Percentiles rank a stretch among this genome's conserved stretches.
Conservation (phyloP, 75 land plant species). For the Gnetum montanum region DNA sequence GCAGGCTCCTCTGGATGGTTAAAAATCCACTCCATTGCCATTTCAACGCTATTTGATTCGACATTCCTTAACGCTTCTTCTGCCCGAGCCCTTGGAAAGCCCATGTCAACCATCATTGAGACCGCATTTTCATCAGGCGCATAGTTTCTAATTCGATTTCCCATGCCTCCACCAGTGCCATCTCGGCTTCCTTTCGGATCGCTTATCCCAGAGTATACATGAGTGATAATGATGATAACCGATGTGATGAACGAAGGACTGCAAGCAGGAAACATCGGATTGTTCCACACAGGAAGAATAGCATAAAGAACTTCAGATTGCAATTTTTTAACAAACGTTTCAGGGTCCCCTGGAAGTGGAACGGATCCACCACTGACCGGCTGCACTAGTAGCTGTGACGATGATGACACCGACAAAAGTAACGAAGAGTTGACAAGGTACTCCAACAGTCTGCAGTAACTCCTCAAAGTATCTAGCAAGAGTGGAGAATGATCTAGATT, state of each 20-base stretch:
- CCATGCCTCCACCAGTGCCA: conserved; percentile 23
- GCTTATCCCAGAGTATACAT: conserved; percentile 74
- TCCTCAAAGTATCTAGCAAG: conserved; percentile 73
- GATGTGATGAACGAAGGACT: conserved; percentile 54
- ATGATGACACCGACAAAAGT: conserved; percentile 51
- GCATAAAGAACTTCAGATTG: conserved; percentile 83
- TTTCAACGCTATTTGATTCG: conserved; percentile 83
- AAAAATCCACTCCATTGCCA: conserved; percentile 98
- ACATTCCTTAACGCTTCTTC: conserved; percentile 88
- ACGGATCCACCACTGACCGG: conserved; percentile 56
- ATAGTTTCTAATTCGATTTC: conserved; percentile 30
- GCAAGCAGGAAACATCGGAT: conserved; percentile 74
- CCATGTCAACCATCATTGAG: conserved; percentile 91
- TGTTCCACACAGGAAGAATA: conserved; percentile 91
- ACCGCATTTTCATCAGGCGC: conserved; percentile 88
- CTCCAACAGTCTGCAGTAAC: conserved; percentile 65
- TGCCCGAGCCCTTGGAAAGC: conserved; percentile 80
- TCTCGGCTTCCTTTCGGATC: conserved; percentile 41
- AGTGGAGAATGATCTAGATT: conserved; percentile 42
- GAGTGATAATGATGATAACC: conserved; percentile 55
- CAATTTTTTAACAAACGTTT: conserved; percentile 62
- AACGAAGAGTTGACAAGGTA: conserved; percentile 64
- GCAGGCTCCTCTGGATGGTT: conserved; percentile 79
- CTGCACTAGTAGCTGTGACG: conserved; percentile 78
- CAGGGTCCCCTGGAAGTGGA: conserved; percentile 75